Conservation (phyloP, 768 basidiomycete genomes). For the Jaapia argillacea region DNA sequence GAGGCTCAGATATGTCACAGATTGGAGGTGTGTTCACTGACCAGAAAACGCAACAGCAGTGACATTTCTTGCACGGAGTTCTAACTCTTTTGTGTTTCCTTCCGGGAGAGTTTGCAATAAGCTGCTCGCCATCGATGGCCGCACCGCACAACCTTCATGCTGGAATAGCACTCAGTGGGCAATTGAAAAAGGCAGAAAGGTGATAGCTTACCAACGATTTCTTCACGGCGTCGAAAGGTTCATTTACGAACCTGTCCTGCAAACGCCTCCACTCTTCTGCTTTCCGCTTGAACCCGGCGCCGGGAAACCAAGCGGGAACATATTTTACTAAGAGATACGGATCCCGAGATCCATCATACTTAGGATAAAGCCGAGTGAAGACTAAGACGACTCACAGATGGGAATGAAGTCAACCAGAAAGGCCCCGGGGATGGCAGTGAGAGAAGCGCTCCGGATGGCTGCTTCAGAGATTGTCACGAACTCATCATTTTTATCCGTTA, state of each 20-base stretch:
- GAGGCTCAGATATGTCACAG: background rate
- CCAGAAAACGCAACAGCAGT: background rate
- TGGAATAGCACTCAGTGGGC: background rate
- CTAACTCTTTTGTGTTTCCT: background rate
- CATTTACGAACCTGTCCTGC: background rate
- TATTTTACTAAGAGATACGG: conserved; percentile 12
- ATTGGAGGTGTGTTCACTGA: background rate
- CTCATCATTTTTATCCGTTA: background rate
- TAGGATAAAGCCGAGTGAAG: background rate
- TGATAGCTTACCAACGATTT: background rate
- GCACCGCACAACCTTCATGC: background rate
- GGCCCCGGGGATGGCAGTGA: background rate
- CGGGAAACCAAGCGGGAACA: conserved; percentile 20
- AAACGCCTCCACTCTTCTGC: conserved; percentile 8
- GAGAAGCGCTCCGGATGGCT: background rate
- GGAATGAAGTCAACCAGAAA: background rate
- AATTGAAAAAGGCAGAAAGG: background rate
- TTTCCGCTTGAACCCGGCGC: conserved; percentile 13
- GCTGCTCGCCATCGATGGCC: background rate
- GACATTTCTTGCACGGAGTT: background rate
- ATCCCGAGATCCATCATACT: background rate
- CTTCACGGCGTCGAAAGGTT: conserved; percentile 1
- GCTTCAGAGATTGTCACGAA: background rate
- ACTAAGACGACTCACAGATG: background rate
- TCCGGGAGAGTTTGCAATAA: background rate